Percentiles rank a stretch among this genome's conserved stretches.
Conservation (phyloP, 805 yeast genomes). For the Candida dajiaensis region DNA sequence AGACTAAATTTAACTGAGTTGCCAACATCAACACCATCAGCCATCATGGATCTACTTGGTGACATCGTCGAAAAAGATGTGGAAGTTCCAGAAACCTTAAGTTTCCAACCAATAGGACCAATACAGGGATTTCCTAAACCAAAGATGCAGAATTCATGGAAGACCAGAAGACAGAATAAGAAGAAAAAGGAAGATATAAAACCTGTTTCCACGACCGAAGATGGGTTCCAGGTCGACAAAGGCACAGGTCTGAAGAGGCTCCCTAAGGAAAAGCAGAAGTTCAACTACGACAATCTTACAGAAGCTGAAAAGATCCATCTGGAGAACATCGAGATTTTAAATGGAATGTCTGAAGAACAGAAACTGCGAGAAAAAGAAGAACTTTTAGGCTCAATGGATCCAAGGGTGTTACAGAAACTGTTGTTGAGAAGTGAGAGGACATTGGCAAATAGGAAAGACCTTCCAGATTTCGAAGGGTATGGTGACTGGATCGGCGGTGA, state of each 20-base stretch:
- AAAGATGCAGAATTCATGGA: conserved; percentile 77
- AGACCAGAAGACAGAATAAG: conserved; percentile 66
- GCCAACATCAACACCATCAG: background rate
- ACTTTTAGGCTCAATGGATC: conserved; percentile 60
- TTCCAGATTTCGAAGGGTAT: conserved; percentile 21
- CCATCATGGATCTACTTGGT: conserved; percentile 82
- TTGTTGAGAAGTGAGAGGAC: conserved; percentile 52
- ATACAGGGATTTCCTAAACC: conserved; percentile 78
- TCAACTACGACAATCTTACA: conserved; percentile 28
- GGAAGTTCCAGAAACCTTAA: conserved; percentile 91
- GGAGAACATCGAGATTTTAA: conserved; percentile 62
- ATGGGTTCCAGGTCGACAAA: conserved; percentile 85
- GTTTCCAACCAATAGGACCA: conserved; percentile 81
- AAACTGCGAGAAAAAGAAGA: conserved; percentile 61
- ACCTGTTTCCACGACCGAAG: conserved; percentile 77
- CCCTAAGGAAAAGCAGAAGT: conserved; percentile 86
- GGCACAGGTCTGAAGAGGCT: conserved; percentile 73
- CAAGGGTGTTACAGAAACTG: conserved; percentile 55
- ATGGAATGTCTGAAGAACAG: conserved; percentile 60
- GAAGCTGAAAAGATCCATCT: conserved; percentile 73
- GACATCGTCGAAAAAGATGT: conserved; percentile 87
- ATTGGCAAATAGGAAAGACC: conserved; percentile 6
- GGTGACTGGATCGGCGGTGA: conserved; percentile 28
- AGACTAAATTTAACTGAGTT: background rate
- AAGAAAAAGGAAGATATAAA: conserved; percentile 90